Base-by-base conservation (phyloP, 345 rosid genomes). In the Arabis alpina region DNA sequence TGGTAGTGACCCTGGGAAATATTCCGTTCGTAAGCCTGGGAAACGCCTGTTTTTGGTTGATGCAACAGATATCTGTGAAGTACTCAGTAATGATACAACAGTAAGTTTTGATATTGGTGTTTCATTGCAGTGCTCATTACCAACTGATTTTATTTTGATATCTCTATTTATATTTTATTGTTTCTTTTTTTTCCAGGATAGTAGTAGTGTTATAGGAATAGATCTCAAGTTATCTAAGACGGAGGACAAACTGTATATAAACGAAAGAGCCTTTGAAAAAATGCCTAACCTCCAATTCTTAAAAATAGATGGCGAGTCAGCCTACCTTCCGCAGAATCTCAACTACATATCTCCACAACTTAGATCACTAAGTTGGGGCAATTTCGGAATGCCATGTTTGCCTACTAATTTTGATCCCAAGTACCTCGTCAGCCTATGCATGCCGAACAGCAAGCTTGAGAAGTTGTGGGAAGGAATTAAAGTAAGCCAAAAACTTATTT, bases 381-480 rank as follows among this genome's bases (percentile, higher is more conserved):
- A 47, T 14, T 77, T 3, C 24, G 66, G 74, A 3, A 8, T 13
- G 4, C 40, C 50, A 8, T 54, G 67, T 30, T 34, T 77, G 54
- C 74, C 78, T 23, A 16, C 41, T 8, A 63, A 8, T 3, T 50
- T 64, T 32, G 3, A 16, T 10, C 37, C 49, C 0, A 51, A 74
- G 6, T 34, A 51, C 2, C 61, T 61, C 8, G 64, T 73, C 4
- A 40, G 36, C n/a, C 48, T 69, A 19, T 14, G 8, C 14, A 16
- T 77, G 44, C 6, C 3, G 0, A 0, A 8, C 2, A 52, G 81
- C 67, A 25, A n/a, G 2, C 19, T 78, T 6, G 11, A 69, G 24
- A 54, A 73, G 34, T 27, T 73, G 0, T 78, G 78, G 75, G 14
- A 42, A 10, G 53, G 61, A 54, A 34, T 2, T 13, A 27, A 55